phyloP scores from a whole-genome alignment of 345 rosid genomes.

The Eucalyptus polybractea region DNA sequence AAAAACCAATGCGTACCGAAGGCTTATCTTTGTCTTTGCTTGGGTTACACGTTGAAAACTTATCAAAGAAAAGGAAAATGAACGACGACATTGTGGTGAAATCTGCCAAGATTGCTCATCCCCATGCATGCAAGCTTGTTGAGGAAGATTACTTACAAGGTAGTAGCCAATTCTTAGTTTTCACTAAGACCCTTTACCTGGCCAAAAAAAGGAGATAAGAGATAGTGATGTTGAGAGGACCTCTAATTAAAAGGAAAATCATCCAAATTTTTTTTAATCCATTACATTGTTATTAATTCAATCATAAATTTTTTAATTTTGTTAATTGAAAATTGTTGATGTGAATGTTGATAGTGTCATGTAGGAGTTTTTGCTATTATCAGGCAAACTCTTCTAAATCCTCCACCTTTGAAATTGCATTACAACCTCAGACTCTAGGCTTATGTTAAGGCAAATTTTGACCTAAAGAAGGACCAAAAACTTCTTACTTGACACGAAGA shows the following conservation, averaged over 20 bases:
- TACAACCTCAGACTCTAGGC: fast-evolving
- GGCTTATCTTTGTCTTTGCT: background rate
- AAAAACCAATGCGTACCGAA: background rate
- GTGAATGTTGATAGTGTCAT: fast-evolving
- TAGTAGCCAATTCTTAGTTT: background rate
- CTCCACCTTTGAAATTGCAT: background rate
- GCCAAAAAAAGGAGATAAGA: background rate
- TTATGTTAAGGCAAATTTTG: background rate
- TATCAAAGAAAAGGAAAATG: background rate
- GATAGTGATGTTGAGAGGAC: background rate
- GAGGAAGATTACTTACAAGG: background rate
- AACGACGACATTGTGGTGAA: background rate
- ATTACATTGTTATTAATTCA: fast-evolving
- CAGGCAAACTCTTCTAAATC: fast-evolving
- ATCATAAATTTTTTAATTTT: too few relatives aligned
- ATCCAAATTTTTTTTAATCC: fast-evolving
- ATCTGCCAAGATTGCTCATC: background rate
- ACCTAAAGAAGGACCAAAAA: background rate
- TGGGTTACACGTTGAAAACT: background rate
- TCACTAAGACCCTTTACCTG: background rate
- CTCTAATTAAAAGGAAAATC: background rate
- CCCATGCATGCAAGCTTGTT: background rate
- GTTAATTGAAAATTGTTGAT: fast-evolving
- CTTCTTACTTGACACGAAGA: fast-evolving
- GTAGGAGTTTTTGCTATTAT: background rate